Evolutionary conservation across 805 yeast genomes (phyloP).

Genomic region (Candida methanosorbosa): DNA sequence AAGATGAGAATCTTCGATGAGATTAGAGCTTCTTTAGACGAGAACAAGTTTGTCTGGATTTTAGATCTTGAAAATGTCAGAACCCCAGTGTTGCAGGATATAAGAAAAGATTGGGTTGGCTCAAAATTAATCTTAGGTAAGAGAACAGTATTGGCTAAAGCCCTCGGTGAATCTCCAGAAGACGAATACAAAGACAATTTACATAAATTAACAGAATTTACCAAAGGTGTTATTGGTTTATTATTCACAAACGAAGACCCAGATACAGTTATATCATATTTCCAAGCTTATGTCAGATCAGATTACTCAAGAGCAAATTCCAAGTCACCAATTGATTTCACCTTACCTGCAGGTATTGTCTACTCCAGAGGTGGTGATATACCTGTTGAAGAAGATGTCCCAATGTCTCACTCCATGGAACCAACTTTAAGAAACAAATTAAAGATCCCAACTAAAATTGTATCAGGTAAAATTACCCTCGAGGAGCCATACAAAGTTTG

Average conservation of each 20-base stretch:
- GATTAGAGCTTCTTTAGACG: conserved; percentile 73
- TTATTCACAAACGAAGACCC: conserved; percentile 85
- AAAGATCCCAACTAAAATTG: conserved; percentile 86
- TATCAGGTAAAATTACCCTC: conserved; percentile 77
- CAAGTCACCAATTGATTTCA: conserved; percentile 72
- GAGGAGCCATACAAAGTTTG: conserved; percentile 76
- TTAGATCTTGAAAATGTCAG: conserved; percentile 85
- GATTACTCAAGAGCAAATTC: conserved; percentile 91
- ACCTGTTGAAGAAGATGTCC: conserved; percentile 85
- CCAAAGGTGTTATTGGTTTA: conserved; percentile 78
- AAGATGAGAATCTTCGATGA: conserved; percentile 89
- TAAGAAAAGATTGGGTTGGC: conserved; percentile 88
- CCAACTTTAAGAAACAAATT: conserved; percentile 82
- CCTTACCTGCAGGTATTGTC: conserved; percentile 82
- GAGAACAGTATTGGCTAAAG: conserved; percentile 87
- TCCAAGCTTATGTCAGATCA: conserved; percentile 62
- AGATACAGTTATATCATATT: conserved; percentile 84
- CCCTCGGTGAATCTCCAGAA: conserved; percentile 79
- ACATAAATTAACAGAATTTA: conserved; percentile 52
- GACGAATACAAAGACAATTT: conserved; percentile 87
- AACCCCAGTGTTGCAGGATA: conserved; percentile 90
- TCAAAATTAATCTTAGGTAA: conserved; percentile 86
- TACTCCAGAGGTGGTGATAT: conserved; percentile 95
- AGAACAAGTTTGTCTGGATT: conserved; percentile 74
- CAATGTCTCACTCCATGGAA: conserved; percentile 94